Evolutionary conservation across 495 filamentous ascomycete species (phyloP), one percentile per base, ranked within the genome.

Genomic region (Pseudomonodictys pantanalensis): DNA sequence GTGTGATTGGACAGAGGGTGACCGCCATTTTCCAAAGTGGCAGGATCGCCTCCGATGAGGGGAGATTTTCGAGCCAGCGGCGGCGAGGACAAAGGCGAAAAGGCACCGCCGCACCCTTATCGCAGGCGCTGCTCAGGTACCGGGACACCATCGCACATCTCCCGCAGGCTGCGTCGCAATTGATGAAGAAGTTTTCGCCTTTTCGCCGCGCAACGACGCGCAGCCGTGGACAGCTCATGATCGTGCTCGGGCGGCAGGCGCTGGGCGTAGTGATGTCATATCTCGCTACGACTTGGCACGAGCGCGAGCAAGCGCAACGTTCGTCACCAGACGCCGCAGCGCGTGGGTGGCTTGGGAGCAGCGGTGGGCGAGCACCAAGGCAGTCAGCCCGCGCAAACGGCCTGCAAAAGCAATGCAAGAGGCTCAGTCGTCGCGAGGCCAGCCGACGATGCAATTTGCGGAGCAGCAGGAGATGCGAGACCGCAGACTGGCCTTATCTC

Each of bases 11-110:
- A 18, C 29, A 15, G 2, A 8, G 5, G 29, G 20, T 15, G 28
- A 58, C 55, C 55, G 55, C 55, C 44, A 39, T 58, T 58, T 58
- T 15, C 35, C 35, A 25, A 44, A n/a, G 30, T 41, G 42, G 5
- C 30, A 29, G 29, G 55, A 58, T 58, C 55, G 25, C 28, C 23
- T 4, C 43, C n/a, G 55, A 58, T 30, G 18, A 22, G 20, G 11
- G 45, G 46, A 22, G 44, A 50, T 20, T 23, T 28, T 44, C 25
- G 42, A 39, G 39, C 50, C 46, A 41, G 4, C 7, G 29, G 26
- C 20, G 41, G 43, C 11, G 3, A 39, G 17, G 30, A 29, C 49
- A 32, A 18, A 15, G 10, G 24, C 49, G 24, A 52, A 39, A 32
- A 39, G 24, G 23, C 29, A 35, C 23, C 49, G 30, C 49, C 49